phyloP scores from a whole-genome alignment of 306 rosid genomes.

The Canavalia ensiformis region DNA sequence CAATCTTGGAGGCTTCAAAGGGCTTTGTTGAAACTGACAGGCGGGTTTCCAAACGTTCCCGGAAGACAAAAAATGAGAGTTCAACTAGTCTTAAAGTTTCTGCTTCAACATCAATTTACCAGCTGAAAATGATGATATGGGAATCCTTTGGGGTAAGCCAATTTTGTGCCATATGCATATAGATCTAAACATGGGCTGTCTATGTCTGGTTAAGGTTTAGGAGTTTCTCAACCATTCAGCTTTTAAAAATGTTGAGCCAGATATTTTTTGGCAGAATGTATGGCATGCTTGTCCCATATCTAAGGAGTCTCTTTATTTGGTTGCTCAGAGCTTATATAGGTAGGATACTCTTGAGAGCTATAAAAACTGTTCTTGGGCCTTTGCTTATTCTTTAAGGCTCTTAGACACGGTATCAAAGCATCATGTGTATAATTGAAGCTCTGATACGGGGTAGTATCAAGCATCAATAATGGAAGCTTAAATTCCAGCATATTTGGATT shows the following conservation, averaged over 20 bases:
- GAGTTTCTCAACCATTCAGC: slow-evolving; percentile 36
- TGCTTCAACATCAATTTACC: slow-evolving; percentile 89
- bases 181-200: slow-evolving; percentile 11
- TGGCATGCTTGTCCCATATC: too few species aligned
- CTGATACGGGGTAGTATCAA: not conserved
- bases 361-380: not conserved
- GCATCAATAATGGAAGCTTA: not conserved
- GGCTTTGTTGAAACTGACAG: slow-evolving; percentile 81
- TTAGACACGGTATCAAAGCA: not conserved
- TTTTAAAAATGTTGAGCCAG: not conserved
- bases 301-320: too few species aligned
- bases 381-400: not conserved
- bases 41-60: slow-evolving; percentile 89
- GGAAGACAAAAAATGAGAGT: slow-evolving; percentile 81
- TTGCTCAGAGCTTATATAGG: not conserved
- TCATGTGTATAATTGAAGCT: not conserved
- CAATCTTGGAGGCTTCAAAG: slow-evolving; percentile 84
- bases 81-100: slow-evolving; percentile 82
- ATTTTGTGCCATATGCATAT: slow-evolving; percentile 36
- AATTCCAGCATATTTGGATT: not conserved
- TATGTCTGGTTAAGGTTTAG: slow-evolving; percentile 55
- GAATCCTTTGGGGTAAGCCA: slow-evolving; percentile 94
- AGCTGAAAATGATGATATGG: slow-evolving; percentile 99
- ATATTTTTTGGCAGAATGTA: too few species aligned
- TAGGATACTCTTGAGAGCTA: not conserved